These are phyloP conservation scores for Talaromyces albobiverticillius DNA, from an alignment of 2,329 filamentous ascomycete species.

Conservation along the genomic window DNA sequence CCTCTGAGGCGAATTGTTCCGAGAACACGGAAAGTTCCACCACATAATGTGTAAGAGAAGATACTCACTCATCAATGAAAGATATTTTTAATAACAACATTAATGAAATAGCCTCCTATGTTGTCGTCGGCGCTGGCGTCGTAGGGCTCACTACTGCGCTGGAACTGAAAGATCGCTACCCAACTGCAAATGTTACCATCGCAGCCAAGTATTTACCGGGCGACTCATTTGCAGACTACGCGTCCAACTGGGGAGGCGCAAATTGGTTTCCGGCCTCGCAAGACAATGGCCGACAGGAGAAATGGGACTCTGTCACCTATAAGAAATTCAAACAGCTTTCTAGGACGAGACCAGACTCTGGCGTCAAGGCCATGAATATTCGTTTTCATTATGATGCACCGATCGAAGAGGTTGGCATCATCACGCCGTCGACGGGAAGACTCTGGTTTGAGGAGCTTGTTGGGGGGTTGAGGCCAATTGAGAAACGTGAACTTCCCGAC, in stretches of 20 bases:
- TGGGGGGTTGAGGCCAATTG: conserved; percentile 13
- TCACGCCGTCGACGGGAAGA: conserved; percentile 10
- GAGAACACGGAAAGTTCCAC: conserved; percentile 1
- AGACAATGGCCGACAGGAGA: conserved; percentile 14
- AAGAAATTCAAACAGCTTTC: conserved; percentile 13
- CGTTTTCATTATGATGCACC: conserved; percentile 12
- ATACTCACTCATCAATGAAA: background rate
- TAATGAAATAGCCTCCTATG: conserved; percentile 11
- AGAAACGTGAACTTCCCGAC: conserved; percentile 10
- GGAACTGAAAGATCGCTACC: conserved; percentile 14
- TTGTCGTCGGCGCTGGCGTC: conserved; percentile 13
- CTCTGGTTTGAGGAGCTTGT: conserved; percentile 15
- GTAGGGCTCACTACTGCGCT: conserved; percentile 14
- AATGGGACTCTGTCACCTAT: conserved; percentile 13
- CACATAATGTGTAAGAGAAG: conserved; percentile 10
- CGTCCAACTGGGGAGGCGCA: conserved; percentile 14
- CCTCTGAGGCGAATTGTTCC: background rate
- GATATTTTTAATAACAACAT: conserved; percentile 6
- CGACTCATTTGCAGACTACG: conserved; percentile 13
- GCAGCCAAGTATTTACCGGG: conserved; percentile 14
- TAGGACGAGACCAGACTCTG: conserved; percentile 8
- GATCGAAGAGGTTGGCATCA: conserved; percentile 10
- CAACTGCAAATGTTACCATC: conserved; percentile 10
- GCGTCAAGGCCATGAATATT: conserved; percentile 13
- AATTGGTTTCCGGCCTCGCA: conserved; percentile 14